phyloP scores from a whole-genome alignment of 768 basidiomycete genomes.

The Exidia glandulosa region DNA sequence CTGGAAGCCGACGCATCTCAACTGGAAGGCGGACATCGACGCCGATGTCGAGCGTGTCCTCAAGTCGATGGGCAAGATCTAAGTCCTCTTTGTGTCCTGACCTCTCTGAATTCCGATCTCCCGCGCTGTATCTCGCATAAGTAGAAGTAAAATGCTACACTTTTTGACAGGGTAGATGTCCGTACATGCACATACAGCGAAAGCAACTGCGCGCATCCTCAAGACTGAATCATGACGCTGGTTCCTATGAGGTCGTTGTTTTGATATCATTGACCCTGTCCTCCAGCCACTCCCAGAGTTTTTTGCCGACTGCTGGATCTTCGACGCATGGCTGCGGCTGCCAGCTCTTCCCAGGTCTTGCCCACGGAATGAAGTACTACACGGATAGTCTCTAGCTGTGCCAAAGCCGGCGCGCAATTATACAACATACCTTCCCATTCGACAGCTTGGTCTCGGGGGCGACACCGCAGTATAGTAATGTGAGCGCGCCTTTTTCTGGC shows the following conservation, averaged over 20 bases:
- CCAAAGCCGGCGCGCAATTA: conserved; percentile 1
- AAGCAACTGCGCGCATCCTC: too few species aligned
- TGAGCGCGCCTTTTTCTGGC: conserved; percentile 27
- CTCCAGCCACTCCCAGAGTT: conserved; percentile 36
- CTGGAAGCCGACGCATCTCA: not conserved
- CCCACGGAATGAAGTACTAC: conserved; percentile 42
- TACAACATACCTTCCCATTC: conserved; percentile 29
- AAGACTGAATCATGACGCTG: too few species aligned
- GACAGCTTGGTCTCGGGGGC: conserved; percentile 25
- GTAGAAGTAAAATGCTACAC: too few species aligned
- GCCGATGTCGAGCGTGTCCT: not conserved
- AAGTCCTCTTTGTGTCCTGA: too few species aligned
- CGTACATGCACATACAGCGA: too few species aligned
- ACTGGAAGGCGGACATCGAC: not conserved
- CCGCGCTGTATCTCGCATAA: too few species aligned
- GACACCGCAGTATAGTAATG: conserved; percentile 34
- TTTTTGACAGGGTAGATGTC: too few species aligned
- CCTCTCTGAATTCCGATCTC: not conserved
- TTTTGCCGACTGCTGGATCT: conserved; percentile 23
- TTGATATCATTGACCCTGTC: too few species aligned
- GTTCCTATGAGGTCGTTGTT: too few species aligned
- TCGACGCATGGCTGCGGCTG: conserved; percentile 14
- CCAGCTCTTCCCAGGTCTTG: conserved; percentile 22
- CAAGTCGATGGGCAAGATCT: not conserved
- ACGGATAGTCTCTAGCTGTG: not conserved